These are phyloP conservation scores for Phytophthora kernoviae DNA, from an alignment of 352 stramenopile genomes.

Conservation along the genomic window DNA sequence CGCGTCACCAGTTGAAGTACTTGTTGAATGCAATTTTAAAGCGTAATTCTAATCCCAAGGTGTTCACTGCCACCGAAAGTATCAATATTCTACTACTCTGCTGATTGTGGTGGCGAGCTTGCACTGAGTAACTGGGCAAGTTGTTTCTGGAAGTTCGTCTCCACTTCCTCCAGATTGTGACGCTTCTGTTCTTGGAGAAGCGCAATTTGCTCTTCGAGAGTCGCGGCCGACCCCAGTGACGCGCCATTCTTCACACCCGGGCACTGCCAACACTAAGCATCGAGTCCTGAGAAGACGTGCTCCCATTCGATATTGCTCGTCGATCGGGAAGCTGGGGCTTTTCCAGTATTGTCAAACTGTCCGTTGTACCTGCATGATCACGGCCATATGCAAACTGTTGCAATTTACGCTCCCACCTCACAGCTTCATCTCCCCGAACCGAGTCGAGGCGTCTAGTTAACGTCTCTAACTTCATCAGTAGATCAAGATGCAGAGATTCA, in stretches of 20 bases:
- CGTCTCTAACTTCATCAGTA: slow-evolving; percentile 40
- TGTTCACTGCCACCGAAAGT: not conserved
- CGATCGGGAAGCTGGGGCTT: not conserved
- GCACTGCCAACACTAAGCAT: slow-evolving; percentile 16
- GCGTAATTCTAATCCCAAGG: not conserved
- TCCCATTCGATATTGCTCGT: slow-evolving; percentile 31
- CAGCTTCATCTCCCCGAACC: slow-evolving; percentile 32
- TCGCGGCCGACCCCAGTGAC: not conserved
- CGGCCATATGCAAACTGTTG: slow-evolving; percentile 9
- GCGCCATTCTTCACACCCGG: not conserved
- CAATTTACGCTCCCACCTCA: slow-evolving; percentile 38
- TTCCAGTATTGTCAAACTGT: slow-evolving; percentile 10
- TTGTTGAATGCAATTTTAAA: not conserved
- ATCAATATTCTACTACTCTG: not conserved
- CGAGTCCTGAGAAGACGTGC: slow-evolving; percentile 35
- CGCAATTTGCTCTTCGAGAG: slow-evolving; percentile 41
- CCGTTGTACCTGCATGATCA: slow-evolving; percentile 1
- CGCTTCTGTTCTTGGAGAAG: slow-evolving; percentile 38
- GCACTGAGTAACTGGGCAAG: slow-evolving; percentile 28
- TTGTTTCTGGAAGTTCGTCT: slow-evolving; percentile 48
- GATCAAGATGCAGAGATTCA: slow-evolving; percentile 60
- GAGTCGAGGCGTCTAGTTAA: slow-evolving; percentile 28
- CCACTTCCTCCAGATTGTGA: slow-evolving; percentile 34
- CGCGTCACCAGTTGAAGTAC: not conserved
- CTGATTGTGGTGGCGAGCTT: not conserved